A percentile compares a stretch with the other conserved stretches of the same genome.
Evolutionary conservation across 2,329 filamentous ascomycete genomes (phyloP).

Genomic region (Colletotrichum navitas): DNA sequence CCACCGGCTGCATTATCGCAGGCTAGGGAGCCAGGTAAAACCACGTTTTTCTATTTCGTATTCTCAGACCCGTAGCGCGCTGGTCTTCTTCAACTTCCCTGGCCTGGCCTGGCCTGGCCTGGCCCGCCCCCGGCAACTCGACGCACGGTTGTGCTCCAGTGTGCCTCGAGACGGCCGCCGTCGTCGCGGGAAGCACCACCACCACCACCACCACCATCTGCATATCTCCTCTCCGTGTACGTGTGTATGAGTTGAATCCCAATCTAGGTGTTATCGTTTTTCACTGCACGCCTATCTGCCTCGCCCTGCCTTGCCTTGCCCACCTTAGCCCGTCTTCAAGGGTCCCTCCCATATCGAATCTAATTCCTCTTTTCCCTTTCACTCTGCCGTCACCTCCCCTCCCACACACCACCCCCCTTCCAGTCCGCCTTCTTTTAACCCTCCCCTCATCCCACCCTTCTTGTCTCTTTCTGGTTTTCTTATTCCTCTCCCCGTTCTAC

Average conservation of each 20-base stretch:
- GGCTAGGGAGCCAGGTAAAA: conserved; percentile 3
- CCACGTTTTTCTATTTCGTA: conserved; percentile 16
- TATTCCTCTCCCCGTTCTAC: neutral
- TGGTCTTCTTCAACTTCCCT: conserved; percentile 1
- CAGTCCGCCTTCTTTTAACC: conserved; percentile 23
- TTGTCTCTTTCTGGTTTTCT: neutral
- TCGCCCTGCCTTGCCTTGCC: conserved; percentile 25
- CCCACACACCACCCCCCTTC: neutral
- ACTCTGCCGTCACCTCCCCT: neutral
- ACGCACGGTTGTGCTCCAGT: conserved; percentile 30
- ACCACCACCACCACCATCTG: neutral
- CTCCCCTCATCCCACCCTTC: conserved; percentile 20
- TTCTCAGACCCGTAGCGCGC: neutral
- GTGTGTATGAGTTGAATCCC: neutral
- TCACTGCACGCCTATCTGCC: conserved; percentile 3
- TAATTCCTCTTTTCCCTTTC: conserved; percentile 37
- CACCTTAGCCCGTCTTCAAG: conserved; percentile 35
- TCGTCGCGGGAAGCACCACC: conserved; percentile 24
- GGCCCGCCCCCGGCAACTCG: conserved; percentile 10
- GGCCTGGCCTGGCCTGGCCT: neutral
- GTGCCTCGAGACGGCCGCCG: conserved; percentile 23
- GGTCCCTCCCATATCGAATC: conserved; percentile 37
- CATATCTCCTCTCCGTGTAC: neutral
- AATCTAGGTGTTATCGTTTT: conserved; percentile 4
- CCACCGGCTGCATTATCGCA: conserved; percentile 20